Conservation (phyloP, 2,329 filamentous ascomycete species). For the Aplosporella prunicola region DNA sequence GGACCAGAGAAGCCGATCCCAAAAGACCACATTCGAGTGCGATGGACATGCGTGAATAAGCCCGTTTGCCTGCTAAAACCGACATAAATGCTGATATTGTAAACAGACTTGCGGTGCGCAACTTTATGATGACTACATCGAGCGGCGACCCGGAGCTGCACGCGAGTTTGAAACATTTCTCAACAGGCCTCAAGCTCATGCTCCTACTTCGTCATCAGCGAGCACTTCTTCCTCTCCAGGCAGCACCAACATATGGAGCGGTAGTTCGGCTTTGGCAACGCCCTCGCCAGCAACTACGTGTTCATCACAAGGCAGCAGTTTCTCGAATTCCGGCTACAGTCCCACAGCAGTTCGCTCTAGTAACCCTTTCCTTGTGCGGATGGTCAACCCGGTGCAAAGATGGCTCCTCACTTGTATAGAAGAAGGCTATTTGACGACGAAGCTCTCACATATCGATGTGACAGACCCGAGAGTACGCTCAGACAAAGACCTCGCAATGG, state of each 20-base stretch:
- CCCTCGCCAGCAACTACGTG: conserved; percentile 23
- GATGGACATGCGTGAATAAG: conserved; percentile 26
- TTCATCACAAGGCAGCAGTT: conserved; percentile 16
- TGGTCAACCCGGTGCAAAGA: conserved; percentile 18
- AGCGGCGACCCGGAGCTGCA: conserved; percentile 28
- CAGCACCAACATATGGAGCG: conserved; percentile 13
- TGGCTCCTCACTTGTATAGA: conserved; percentile 32
- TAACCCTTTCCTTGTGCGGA: conserved; percentile 20
- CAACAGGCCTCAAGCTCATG: conserved; percentile 23
- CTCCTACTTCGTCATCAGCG: conserved; percentile 18
- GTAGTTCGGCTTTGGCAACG: conserved; percentile 19
- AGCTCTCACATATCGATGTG: conserved; percentile 30
- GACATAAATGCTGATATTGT: neutral
- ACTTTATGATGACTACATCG: conserved; percentile 32
- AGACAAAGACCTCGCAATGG: conserved; percentile 28
- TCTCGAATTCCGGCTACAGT: conserved; percentile 16
- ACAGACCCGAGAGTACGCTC: conserved; percentile 22
- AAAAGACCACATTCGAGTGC: conserved; percentile 23
- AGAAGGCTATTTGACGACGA: conserved; percentile 27
- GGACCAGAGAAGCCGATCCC: conserved; percentile 24
- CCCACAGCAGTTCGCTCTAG: conserved; percentile 17
- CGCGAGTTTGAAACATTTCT: conserved; percentile 29
- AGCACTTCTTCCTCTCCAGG: conserved; percentile 13
- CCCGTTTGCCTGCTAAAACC: neutral
- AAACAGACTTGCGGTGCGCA: conserved; percentile 23